Percentiles rank a stretch among this genome's conserved stretches.
Conservation (phyloP, 2,329 filamentous ascomycete species). For the Tothia fuscella region DNA sequence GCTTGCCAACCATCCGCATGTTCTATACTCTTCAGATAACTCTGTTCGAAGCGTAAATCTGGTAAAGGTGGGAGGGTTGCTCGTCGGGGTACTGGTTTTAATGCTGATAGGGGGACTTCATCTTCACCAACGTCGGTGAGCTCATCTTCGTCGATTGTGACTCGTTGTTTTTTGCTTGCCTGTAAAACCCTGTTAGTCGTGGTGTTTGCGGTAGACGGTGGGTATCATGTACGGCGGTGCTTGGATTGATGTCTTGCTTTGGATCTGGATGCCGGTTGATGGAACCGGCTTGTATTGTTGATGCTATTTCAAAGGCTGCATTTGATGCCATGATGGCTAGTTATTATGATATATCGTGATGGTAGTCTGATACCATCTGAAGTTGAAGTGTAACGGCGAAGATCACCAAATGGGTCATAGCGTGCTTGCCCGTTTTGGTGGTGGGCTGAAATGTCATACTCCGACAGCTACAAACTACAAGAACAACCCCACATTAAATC, state of each 20-base stretch:
- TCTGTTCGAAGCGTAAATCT: conserved; percentile 94
- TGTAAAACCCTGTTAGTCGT: too few relatives aligned
- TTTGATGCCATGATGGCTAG: conserved; percentile 2
- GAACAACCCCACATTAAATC: too few relatives aligned
- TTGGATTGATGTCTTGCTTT: conserved; percentile 65
- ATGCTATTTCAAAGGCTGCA: conserved; percentile 50
- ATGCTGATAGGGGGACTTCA: conserved; percentile 56
- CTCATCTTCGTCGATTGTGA: conserved; percentile 19
- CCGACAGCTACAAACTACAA: too few relatives aligned
- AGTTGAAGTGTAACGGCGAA: too few relatives aligned
- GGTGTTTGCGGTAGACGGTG: too few relatives aligned
- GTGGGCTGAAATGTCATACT: too few relatives aligned
- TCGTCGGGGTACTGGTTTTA: conserved; percentile 44
- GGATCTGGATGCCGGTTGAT: conserved; percentile 63
- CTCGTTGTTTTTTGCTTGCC: conserved; percentile 54
- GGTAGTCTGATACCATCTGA: neutral
- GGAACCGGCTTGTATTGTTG: conserved; percentile 68
- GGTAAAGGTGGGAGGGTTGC: conserved; percentile 54
- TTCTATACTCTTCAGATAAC: conserved; percentile 83
- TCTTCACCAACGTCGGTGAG: conserved; percentile 44
- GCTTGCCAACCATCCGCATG: conserved; percentile 67
- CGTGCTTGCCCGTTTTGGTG: too few relatives aligned
- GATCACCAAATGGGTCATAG: too few relatives aligned
- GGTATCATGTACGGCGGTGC: too few relatives aligned
- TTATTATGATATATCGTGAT: neutral